Conservation (phyloP, 2,329 filamentous ascomycete species). For the Neofusicoccum ribis region DNA sequence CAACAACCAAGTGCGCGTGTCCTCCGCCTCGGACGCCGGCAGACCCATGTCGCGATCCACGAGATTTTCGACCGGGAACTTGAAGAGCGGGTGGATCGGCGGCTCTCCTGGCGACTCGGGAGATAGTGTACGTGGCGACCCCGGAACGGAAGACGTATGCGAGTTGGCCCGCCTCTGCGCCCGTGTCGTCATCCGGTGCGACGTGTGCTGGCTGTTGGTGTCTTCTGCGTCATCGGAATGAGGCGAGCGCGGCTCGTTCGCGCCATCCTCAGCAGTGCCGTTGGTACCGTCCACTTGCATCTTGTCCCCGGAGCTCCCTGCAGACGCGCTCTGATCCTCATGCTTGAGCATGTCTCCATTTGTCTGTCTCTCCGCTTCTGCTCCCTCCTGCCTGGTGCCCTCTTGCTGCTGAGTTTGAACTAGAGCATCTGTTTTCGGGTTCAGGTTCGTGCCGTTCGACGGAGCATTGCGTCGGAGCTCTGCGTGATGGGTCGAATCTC, state of each 20-base stretch:
- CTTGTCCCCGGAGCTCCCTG: neutral
- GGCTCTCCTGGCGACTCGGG: conserved; percentile 49
- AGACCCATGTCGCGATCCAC: conserved; percentile 72
- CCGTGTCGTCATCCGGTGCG: conserved; percentile 57
- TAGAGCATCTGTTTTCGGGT: neutral
- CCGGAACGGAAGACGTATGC: conserved; percentile 12
- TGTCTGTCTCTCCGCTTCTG: neutral
- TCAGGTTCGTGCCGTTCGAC: neutral
- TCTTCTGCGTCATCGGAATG: conserved; percentile 28
- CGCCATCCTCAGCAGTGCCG: neutral
- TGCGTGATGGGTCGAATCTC: neutral
- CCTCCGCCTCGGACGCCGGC: conserved; percentile 72
- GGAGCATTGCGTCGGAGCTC: neutral
- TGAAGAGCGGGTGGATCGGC: conserved; percentile 74
- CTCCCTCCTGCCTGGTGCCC: neutral
- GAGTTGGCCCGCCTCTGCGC: conserved; percentile 49
- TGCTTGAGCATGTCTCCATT: conserved; percentile 5
- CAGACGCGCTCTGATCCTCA: neutral
- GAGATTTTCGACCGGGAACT: conserved; percentile 61
- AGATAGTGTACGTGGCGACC: conserved; percentile 28
- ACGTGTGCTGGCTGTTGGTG: conserved; percentile 34
- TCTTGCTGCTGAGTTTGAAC: neutral
- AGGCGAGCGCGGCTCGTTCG: neutral
- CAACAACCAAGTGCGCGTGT: conserved; percentile 71
- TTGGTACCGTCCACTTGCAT: conserved; percentile 16